Conservation (phyloP, 1,139 yeast genomes). For the Protomyces pachydermus region DNA sequence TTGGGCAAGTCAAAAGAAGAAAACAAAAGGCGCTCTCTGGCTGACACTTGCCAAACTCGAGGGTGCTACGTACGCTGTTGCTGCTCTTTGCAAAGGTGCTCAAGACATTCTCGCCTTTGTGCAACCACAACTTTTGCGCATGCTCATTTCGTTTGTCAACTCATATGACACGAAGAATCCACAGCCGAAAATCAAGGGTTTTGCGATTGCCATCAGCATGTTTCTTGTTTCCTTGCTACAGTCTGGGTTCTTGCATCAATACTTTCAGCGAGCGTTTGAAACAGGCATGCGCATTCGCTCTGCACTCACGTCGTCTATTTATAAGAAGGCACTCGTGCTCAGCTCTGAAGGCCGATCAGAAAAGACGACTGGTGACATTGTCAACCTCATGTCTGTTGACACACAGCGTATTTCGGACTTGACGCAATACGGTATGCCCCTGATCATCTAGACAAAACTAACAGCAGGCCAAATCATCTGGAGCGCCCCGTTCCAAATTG, state of each 20-base stretch:
- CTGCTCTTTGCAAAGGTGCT: conserved; percentile 67
- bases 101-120: conserved; percentile 80
- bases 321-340: conserved; percentile 70
- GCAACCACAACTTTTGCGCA: conserved; percentile 80
- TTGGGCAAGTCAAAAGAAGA: conserved; percentile 55
- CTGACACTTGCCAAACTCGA: conserved; percentile 62
- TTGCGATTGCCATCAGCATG: conserved; percentile 78
- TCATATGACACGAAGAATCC: conserved; percentile 51
- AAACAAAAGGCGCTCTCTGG: conserved; percentile 58
- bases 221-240: conserved; percentile 75
- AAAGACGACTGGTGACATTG: conserved; percentile 93
- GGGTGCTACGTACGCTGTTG: conserved; percentile 63
- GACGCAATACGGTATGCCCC: conserved; percentile 58
- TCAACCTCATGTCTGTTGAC: conserved; percentile 74
- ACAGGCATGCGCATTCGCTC: conserved; percentile 87
- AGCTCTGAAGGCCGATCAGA: conserved; percentile 78
- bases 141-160: conserved; percentile 74
- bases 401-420: conserved; percentile 90
- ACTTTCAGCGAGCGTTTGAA: conserved; percentile 82
- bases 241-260: conserved; percentile 84
- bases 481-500: conserved; percentile 95
- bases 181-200: conserved; percentile 66
- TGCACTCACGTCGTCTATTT: conserved; percentile 70
- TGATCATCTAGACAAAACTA: neutral
- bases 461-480: conserved; percentile 58